These are phyloP conservation scores for Colletotrichum destructivum DNA, from an alignment of 2,329 filamentous ascomycete genomes.

Conservation along the genomic window DNA sequence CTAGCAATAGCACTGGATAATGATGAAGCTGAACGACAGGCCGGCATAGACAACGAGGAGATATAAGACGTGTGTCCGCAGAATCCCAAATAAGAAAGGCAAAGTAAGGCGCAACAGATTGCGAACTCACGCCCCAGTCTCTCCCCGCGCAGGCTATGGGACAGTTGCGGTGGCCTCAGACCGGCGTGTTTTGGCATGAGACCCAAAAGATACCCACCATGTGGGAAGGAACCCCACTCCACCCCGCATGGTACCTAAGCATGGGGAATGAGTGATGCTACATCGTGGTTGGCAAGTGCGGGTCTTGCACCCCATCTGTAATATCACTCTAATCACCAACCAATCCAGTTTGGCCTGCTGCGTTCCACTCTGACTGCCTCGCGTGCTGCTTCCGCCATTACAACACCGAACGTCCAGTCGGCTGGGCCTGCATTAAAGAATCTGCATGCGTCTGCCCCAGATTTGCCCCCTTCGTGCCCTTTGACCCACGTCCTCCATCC, in stretches of 20 bases:
- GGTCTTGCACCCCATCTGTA: constrained; percentile 5
- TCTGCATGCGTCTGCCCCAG: background rate
- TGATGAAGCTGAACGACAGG: background rate
- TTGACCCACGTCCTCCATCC: background rate
- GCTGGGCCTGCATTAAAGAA: constrained; percentile 8
- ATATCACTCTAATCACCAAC: constrained; percentile 6
- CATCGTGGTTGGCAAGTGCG: background rate
- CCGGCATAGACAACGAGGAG: background rate
- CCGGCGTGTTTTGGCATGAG: constrained; percentile 29
- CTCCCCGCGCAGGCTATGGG: background rate
- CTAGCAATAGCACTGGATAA: background rate
- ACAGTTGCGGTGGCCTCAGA: background rate
- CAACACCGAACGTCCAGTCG: background rate
- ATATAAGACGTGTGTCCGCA: background rate
- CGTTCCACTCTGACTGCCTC: background rate
- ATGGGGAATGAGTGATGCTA: constrained; percentile 6
- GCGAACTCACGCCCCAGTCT: constrained; percentile 10
- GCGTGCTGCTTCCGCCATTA: background rate
- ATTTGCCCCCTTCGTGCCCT: constrained; percentile 5
- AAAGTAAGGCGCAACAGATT: background rate
- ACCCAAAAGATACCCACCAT: constrained; percentile 24
- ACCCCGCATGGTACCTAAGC: constrained; percentile 3
- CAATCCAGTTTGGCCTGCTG: background rate
- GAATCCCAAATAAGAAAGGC: background rate
- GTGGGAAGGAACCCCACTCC: constrained; percentile 15